Conservation (phyloP, 148 eudicot species). For the Drosera capensis region DNA sequence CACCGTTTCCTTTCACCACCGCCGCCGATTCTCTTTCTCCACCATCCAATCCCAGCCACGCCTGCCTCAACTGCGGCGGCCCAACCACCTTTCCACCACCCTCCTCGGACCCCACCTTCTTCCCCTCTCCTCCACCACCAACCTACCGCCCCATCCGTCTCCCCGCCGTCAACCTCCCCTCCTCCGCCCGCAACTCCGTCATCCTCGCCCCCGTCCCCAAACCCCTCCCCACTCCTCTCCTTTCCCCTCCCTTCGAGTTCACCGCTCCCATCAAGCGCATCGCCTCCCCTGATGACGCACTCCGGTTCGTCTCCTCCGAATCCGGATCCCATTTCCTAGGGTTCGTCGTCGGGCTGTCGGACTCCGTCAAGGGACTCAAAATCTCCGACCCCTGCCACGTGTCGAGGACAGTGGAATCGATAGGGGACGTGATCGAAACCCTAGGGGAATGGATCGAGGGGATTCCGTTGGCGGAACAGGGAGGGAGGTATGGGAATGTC, state of each 20-base stretch:
- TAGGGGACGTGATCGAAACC: slow-evolving; percentile 25
- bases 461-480: slow-evolving; percentile 44
- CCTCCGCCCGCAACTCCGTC: slow-evolving; percentile 47
- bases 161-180: slow-evolving; percentile 64
- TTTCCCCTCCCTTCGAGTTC: slow-evolving; percentile 53
- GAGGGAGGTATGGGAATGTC: slow-evolving; percentile 55
- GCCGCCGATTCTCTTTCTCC: too few relatives aligned
- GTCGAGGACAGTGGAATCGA: slow-evolving; percentile 12
- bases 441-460: slow-evolving; percentile 29
- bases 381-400: slow-evolving; percentile 57
- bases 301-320: slow-evolving; percentile 28
- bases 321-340: slow-evolving; percentile 50
- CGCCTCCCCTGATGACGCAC: slow-evolving; percentile 37
- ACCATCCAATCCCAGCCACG: slow-evolving; percentile 2
- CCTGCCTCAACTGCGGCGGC: slow-evolving; percentile 68
- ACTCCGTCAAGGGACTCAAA: slow-evolving; percentile 38
- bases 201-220: slow-evolving; percentile 75
- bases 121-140: slow-evolving; percentile 25
- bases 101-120: slow-evolving; percentile 12
- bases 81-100: slow-evolving; percentile 35
- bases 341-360: slow-evolving; percentile 55
- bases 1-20: too few relatives aligned
- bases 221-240: slow-evolving; percentile 19
- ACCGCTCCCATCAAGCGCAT: slow-evolving; percentile 43
- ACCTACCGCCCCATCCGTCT: slow-evolving; percentile 65